Conservation (phyloP, 148 eudicot species). For the Vaccinium macrocarpon region DNA sequence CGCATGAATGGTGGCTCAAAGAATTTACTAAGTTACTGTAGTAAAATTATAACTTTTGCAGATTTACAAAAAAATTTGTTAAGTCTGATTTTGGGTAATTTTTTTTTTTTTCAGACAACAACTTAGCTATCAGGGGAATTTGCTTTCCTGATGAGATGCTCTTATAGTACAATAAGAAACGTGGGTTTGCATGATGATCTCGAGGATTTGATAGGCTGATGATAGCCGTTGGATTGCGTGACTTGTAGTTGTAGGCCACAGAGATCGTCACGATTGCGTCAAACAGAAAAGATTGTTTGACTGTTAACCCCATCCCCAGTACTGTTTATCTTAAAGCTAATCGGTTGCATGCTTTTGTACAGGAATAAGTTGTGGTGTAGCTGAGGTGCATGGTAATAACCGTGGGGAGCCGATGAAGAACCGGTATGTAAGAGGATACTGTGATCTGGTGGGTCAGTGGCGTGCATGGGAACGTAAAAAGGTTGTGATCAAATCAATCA, state of each 20-base stretch:
- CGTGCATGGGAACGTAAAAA: constrained; percentile 31
- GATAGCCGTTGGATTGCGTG: constrained; percentile 29
- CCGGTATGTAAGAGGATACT: constrained; percentile 22
- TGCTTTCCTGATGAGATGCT: too few species aligned
- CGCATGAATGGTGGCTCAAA: too few species aligned
- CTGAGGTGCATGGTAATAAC: constrained; percentile 23
- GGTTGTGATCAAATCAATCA: constrained; percentile 37
- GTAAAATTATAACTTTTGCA: too few species aligned
- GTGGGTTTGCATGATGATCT: constrained; percentile 19
- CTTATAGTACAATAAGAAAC: background rate
- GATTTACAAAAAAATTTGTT: too few species aligned
- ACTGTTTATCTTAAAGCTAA: background rate
- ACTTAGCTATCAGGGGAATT: too few species aligned
- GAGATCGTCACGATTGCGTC: constrained; percentile 36
- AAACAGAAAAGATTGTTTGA: constrained; percentile 33
- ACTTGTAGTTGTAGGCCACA: background rate
- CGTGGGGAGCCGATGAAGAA: constrained; percentile 23
- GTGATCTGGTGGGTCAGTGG: constrained; percentile 12
- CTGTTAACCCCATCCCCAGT: background rate
- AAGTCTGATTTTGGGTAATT: too few species aligned
- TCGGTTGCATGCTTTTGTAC: constrained; percentile 29
- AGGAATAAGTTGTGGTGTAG: constrained; percentile 16
- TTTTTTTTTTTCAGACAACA: too few species aligned
- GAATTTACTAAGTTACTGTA: too few species aligned
- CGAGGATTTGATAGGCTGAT: constrained; percentile 1